Percentiles rank a stretch among this genome's conserved stretches.
phyloP scores from a whole-genome alignment of 2,329 filamentous ascomycete genomes.

The Helotiales sp. region DNA sequence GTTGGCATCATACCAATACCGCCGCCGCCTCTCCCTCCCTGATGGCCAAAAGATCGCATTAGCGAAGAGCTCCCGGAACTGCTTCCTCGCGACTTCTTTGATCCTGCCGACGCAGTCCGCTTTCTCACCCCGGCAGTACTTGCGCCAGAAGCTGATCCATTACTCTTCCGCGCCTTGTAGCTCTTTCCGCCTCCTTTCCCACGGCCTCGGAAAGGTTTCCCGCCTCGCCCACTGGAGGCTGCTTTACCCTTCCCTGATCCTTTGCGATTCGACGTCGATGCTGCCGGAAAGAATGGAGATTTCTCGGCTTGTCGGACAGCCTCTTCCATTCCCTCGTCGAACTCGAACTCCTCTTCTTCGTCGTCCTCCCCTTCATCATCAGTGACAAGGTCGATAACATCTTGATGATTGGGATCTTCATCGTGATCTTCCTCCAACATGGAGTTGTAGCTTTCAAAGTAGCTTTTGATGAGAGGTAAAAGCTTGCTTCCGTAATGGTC shows the following conservation, averaged over 20 bases:
- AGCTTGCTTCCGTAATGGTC: conserved; percentile 60
- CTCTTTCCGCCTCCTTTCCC: conserved; percentile 3
- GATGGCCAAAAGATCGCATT: background rate
- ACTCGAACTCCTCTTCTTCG: conserved; percentile 10
- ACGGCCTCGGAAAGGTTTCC: background rate
- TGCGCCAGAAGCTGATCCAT: conserved; percentile 15
- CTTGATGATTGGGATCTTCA: conserved; percentile 37
- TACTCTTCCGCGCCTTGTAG: conserved; percentile 11
- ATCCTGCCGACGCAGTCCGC: conserved; percentile 16
- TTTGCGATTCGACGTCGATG: background rate
- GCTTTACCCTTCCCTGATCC: background rate
- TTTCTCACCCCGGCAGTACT: conserved; percentile 24
- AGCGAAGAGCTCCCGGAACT: background rate
- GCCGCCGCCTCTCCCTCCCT: conserved; percentile 7
- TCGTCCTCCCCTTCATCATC: conserved; percentile 25
- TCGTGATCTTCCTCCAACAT: conserved; percentile 41
- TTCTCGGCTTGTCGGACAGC: conserved; percentile 10
- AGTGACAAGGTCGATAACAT: conserved; percentile 55
- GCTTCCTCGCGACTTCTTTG: conserved; percentile 15
- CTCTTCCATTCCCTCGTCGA: conserved; percentile 15
- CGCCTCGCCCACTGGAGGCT: background rate
- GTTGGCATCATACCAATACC: conserved; percentile 31
- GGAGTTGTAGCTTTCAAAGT: conserved; percentile 47
- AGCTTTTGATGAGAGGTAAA: conserved; percentile 55
- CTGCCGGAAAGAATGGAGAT: conserved; percentile 11